Evolutionary conservation across 225 moss, liverwort and hornwort genomes (phyloP).

Genomic region (Climacium dendroides): DNA sequence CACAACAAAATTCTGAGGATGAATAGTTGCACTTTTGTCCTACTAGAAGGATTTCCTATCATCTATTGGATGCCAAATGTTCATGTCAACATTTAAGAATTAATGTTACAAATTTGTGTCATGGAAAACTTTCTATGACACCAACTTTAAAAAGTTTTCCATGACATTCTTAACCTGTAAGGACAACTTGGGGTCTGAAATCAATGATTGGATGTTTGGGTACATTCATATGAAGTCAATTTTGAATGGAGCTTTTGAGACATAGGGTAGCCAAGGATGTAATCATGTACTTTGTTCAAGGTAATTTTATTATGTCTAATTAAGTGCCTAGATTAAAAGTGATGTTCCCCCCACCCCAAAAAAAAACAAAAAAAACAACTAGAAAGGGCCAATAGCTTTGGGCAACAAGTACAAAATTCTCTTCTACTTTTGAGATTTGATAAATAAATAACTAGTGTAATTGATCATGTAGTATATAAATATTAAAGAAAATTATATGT

Average conservation of each 20-base stretch:
- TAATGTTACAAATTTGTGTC: background rate
- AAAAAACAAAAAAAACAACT: background rate
- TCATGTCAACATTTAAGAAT: no score
- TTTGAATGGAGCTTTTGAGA: background rate
- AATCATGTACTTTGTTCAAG: accelerated
- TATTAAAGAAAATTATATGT: background rate
- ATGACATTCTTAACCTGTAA: background rate
- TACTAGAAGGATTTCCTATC: no score
- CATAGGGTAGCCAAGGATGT: accelerated
- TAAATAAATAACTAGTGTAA: background rate
- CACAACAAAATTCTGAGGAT: no score
- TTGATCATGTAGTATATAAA: background rate
- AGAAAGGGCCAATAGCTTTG: background rate
- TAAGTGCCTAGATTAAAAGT: accelerated
- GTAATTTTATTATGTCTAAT: background rate
- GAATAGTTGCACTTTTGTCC: no score
- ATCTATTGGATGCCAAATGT: no score
- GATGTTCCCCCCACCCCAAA: no score
- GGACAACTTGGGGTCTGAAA: background rate
- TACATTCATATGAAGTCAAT: background rate
- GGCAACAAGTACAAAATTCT: background rate
- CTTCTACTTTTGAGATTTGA: background rate
- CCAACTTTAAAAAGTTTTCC: background rate
- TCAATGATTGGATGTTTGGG: background rate
- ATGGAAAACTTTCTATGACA: no score